These are phyloP conservation scores for Boletus smithii DNA, from an alignment of 1,284 basidiomycete species.

Conservation along the genomic window DNA sequence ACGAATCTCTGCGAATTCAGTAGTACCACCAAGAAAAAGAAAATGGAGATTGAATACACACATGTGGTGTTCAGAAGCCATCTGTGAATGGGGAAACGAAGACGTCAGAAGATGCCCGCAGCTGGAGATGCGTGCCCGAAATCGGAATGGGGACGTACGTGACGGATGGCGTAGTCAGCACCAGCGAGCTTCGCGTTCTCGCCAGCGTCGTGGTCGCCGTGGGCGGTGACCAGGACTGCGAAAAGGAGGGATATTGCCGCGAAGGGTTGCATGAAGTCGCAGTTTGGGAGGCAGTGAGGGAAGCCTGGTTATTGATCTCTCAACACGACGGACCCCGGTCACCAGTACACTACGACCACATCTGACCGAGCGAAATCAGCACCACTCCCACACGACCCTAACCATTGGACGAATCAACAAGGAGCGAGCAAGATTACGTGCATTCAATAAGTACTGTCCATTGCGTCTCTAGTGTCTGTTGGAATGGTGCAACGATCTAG, in stretches of 20 bases:
- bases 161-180: slow-evolving; percentile 46
- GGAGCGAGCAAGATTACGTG: too few species aligned
- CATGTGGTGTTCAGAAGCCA: slow-evolving; percentile 86
- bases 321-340: slow-evolving; percentile 17
- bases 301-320: background rate
- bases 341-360: too few species aligned
- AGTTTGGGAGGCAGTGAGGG: background rate
- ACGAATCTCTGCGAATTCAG: slow-evolving; percentile 56
- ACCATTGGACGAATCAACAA: too few species aligned
- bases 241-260: slow-evolving; percentile 26
- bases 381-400: too few species aligned
- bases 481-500: too few species aligned
- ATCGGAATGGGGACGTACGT: slow-evolving; percentile 42
- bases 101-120: slow-evolving; percentile 13
- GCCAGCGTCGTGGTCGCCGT: slow-evolving; percentile 31
- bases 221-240: slow-evolving; percentile 25
- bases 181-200: slow-evolving; percentile 23
- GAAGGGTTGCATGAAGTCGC: slow-evolving; percentile 20
- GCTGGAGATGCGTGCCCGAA: slow-evolving; percentile 1
- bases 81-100: slow-evolving; percentile 43
- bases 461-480: slow-evolving; percentile 1
- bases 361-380: too few species aligned
- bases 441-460: background rate
- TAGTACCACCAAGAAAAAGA: background rate
- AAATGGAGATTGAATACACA: slow-evolving; percentile 33